Conservation (phyloP, 2,329 filamentous ascomycete genomes). For the Penicillium sp. region DNA sequence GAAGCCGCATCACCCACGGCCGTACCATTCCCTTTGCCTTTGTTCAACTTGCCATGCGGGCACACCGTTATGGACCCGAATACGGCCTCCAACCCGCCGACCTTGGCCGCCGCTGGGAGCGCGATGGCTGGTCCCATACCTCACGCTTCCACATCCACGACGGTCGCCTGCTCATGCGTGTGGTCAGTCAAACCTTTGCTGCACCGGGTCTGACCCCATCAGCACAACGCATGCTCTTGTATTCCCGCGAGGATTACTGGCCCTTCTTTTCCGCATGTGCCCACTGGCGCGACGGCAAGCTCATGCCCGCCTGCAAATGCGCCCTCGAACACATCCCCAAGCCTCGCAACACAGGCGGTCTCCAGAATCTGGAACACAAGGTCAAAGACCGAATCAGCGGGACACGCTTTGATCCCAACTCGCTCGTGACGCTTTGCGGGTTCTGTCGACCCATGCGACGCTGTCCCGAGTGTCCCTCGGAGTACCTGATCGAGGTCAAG, state of each 20-base stretch:
- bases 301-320: constrained; percentile 58
- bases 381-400: constrained; percentile 30
- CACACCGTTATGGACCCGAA: constrained; percentile 40
- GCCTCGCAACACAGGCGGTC: constrained; percentile 34
- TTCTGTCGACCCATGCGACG: constrained; percentile 54
- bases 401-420: constrained; percentile 31
- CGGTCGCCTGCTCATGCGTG: constrained; percentile 53
- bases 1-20: constrained; percentile 49
- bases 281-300: constrained; percentile 57
- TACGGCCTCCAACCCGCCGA: constrained; percentile 46
- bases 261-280: constrained; percentile 59
- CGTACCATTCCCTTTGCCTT: constrained; percentile 54
- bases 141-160: constrained; percentile 51
- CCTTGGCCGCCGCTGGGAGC: constrained; percentile 51
- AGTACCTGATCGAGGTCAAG: constrained; percentile 57
- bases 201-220: constrained; percentile 47
- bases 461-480: constrained; percentile 57
- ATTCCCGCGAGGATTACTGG: constrained; percentile 54
- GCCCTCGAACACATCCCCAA: constrained; percentile 53
- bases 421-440: constrained; percentile 47
- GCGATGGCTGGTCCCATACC: constrained; percentile 51
- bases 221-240: constrained; percentile 51
- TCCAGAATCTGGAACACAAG: constrained; percentile 39
- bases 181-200: constrained; percentile 51
- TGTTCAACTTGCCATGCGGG: constrained; percentile 51